Base-by-base conservation (phyloP, 495 filamentous ascomycete species). In the Thermothielavioides terrestris region DNA sequence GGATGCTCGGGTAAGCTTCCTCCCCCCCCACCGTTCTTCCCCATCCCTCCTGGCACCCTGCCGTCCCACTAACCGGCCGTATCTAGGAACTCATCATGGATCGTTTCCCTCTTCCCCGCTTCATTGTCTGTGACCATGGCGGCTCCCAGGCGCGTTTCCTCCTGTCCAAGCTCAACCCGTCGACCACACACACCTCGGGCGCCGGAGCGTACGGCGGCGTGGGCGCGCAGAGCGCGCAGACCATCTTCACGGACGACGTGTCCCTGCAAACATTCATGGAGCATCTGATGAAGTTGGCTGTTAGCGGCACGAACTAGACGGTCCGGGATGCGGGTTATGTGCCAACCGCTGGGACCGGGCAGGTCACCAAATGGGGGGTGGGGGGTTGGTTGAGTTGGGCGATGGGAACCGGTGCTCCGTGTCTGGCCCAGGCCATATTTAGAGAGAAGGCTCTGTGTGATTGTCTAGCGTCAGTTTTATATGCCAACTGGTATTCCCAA, bases 191-290 rank as follows among this genome's bases (percentile, higher is more conserved):
- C 64, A 95, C 91, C 11, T 88, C 85, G 0, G 86, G 88, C 39
- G 62, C 60, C n/a, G 62, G 62, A 6, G 83, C 86, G 7, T 96
- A 94, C 56, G 92, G 94, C 46, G 91, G 89, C 52, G 83, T 87
- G 23, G 76, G 76, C 35, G 78, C 85, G 17, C 88, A 94, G 60
- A 91, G 85, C 18, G 89, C 92, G 27, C 94, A 97, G 71, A 99
- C 94, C 12, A 97, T 99, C 57, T 99, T 99, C 69, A 99, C 94
- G 2, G 94, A 99, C 60, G 94, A 99, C 69, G 94, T 99, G 44
- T 95, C 89, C 20, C 72, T 99, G 62, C 92, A 97, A 68, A 97
- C 91, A 6, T 99, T 99, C 63, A 99, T 97, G 92, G 94, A 99
- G 55, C 88, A 94, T 73, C 71, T 99, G 64, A 99, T 99, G 94